Evolutionary conservation across 1,139 yeast genomes (phyloP).

Genomic region (Neolecta irregularis): DNA sequence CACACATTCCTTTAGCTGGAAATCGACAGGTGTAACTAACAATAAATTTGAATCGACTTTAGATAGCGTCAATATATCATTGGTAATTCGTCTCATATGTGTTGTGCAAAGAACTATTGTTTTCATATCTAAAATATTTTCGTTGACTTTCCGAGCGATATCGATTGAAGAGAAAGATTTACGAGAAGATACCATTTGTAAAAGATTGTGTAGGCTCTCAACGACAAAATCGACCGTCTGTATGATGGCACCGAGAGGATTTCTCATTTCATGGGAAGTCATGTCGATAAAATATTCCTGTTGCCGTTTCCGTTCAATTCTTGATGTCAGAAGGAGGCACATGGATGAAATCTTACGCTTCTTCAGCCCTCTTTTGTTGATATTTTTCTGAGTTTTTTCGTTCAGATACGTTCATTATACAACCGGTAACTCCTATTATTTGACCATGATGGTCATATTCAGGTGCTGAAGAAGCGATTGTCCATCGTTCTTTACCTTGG

Average conservation of each 20-base stretch:
- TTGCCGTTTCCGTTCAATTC: constrained; percentile 15
- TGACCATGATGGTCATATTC: constrained; percentile 14
- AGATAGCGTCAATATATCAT: constrained; percentile 15
- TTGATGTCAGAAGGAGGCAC: no score
- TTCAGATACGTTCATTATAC: constrained; percentile 15
- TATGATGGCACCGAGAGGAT: constrained; percentile 14
- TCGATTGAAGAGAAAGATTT: no score
- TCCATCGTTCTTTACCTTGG: constrained; percentile 13
- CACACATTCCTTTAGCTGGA: constrained; percentile 13
- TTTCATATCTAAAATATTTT: no score
- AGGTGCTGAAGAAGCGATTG: constrained; percentile 14
- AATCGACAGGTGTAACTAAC: constrained; percentile 14
- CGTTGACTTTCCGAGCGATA: no score
- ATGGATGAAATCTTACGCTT: no score
- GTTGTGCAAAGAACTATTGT: constrained; percentile 16
- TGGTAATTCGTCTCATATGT: constrained; percentile 16
- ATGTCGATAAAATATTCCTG: constrained; percentile 17
- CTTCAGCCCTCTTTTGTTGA: constrained; percentile 16
- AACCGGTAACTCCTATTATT: constrained; percentile 12
- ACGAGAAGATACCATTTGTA: no score
- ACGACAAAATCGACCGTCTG: constrained; percentile 11
- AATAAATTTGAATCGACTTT: constrained; percentile 16
- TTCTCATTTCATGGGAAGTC: constrained; percentile 16
- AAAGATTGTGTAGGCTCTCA: constrained; percentile 3
- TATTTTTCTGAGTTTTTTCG: constrained; percentile 14